Percentiles rank a stretch among this genome's conserved stretches.
phyloP scores from a whole-genome alignment of 2,329 filamentous ascomycete genomes.

The Sarocladium brachiariae region DNA sequence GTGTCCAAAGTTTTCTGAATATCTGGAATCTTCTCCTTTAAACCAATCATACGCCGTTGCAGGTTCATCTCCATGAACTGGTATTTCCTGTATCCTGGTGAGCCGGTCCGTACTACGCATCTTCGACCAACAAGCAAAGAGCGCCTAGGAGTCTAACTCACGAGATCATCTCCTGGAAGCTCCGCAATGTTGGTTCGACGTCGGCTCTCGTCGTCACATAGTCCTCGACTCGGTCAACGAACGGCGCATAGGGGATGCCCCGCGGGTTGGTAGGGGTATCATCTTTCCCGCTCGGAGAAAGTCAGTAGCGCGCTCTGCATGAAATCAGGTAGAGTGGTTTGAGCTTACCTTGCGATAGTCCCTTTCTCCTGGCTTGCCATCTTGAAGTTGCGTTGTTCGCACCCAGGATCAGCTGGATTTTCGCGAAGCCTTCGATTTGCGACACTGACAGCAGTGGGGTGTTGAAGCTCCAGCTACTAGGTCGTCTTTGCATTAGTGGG shows the following conservation, averaged over 20 bases:
- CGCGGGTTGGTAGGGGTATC: slow-evolving; percentile 64
- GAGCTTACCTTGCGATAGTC: slow-evolving; percentile 25
- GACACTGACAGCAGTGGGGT: background rate
- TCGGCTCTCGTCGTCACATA: slow-evolving; percentile 73
- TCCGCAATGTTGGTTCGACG: slow-evolving; percentile 73
- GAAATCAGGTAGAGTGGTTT: background rate
- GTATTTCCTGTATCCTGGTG: slow-evolving; percentile 67
- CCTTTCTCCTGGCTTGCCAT: slow-evolving; percentile 38
- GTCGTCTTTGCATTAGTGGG: background rate
- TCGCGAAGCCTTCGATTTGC: background rate
- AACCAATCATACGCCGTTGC: slow-evolving; percentile 69
- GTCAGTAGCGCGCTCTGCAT: background rate
- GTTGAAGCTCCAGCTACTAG: background rate
- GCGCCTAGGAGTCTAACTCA: slow-evolving; percentile 36
- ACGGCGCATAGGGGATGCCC: slow-evolving; percentile 77
- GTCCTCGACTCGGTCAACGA: slow-evolving; percentile 83
- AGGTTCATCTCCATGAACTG: slow-evolving; percentile 99
- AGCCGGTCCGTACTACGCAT: background rate
- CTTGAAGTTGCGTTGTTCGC: background rate
- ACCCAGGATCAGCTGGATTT: background rate
- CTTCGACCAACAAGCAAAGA: background rate
- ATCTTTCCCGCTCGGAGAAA: slow-evolving; percentile 31
- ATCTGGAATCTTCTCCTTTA: slow-evolving; percentile 94
- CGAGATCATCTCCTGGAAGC: slow-evolving; percentile 92
- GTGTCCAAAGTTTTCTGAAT: slow-evolving; percentile 94